Base-by-base conservation (phyloP, 495 filamentous ascomycete species). In the Annulohypoxylon bovei region DNA sequence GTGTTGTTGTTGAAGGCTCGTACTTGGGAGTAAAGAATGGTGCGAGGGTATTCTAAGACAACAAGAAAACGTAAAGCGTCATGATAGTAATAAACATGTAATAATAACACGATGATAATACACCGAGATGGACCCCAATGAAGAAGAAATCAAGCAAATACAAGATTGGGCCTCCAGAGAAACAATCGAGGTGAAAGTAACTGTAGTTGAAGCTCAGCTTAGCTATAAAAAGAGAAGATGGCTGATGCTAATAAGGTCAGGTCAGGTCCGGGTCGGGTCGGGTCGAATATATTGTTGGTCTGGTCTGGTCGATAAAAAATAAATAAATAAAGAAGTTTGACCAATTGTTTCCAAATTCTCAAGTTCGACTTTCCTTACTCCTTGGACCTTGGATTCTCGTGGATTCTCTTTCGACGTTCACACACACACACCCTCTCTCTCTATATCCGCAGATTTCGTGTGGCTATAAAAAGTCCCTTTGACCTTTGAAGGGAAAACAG, bases 41-140 rank as follows among this genome's bases (percentile, higher is more conserved):
- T 72, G 56, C 64, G 65, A 72, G 65, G 70, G 65, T 72, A 72
- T 72, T 72, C 70, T 72, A 72, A 72, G 30, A 72, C 39, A 68
- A 56, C 35, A 65, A 16, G 33, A 68, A 61, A 72, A 49, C 70
- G 65, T 72, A 65, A 65, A 68, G 39, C 54, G 61, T 72, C 65
- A 65, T 72, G 40, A 72, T 25, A 67, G 54, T 61, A 72, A 63
- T 64, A 44, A 68, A 72, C 30, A 72, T 72, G 32, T 65, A 63
- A 54, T 60, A 67, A 40, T 49, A 67, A 67, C 60, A 65, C 70
- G 64, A 68, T 67, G 69, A 44, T 68, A 61, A 68, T 68, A 68
- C 70, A 68, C 70, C 70, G 70, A 72, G 54, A 52, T 46, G 16
- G 25, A 16, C 55, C 50, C 67, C 16, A 54, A 63, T n/a, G 40